Evolutionary conservation across 108 stramenopile species (phyloP).

Genomic region (Schizochytrium sp.): DNA sequence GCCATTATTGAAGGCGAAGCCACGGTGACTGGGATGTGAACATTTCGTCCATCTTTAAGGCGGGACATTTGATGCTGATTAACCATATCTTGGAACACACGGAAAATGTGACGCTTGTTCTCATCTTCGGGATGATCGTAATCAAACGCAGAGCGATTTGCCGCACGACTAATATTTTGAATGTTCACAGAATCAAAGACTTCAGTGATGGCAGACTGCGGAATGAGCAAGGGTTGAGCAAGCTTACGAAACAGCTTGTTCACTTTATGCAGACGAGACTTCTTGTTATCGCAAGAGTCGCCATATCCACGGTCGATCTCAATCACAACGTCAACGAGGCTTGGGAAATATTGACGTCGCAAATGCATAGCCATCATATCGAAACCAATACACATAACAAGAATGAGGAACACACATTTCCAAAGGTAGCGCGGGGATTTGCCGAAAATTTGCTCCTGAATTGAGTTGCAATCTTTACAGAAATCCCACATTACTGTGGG

Average conservation of each 20-base stretch:
- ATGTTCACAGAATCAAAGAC: constrained; percentile 43
- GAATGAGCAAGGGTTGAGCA: constrained; percentile 52
- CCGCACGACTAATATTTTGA: constrained; percentile 8
- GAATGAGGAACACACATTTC: constrained; percentile 11
- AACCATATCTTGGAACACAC: background rate
- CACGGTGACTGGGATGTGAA: background rate
- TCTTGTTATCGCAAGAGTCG: constrained; percentile 7
- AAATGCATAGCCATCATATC: constrained; percentile 15
- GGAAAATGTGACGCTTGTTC: background rate
- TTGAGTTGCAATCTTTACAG: background rate
- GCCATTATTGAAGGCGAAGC: background rate
- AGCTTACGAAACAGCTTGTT: constrained; percentile 52
- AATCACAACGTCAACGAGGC: constrained; percentile 46
- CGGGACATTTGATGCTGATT: background rate
- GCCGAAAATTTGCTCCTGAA: background rate
- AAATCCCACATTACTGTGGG: constrained; percentile 27
- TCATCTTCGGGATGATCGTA: constrained; percentile 58
- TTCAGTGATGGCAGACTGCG: constrained; percentile 29
- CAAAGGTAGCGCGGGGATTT: constrained; percentile 19
- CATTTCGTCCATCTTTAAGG: background rate
- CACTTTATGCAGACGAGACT: background rate
- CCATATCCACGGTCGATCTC: constrained; percentile 56
- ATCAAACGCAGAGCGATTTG: constrained; percentile 30
- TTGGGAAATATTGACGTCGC: constrained; percentile 7
- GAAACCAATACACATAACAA: constrained; percentile 6